Conservation (phyloP, 2,329 filamentous ascomycete genomes). For the Thermochaetoides dissita region DNA sequence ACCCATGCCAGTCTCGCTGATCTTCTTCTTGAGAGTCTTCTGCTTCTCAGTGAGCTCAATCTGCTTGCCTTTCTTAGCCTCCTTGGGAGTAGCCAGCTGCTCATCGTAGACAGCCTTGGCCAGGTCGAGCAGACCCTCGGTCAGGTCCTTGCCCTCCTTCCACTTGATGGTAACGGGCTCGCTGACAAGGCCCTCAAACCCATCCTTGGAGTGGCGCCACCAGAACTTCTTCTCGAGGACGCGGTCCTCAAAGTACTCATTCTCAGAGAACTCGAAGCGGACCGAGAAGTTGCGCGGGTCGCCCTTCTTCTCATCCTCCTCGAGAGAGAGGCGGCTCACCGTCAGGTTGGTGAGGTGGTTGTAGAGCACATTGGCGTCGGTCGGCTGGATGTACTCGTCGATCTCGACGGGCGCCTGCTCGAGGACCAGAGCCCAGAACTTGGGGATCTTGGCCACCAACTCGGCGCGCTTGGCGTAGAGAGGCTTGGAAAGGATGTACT, state of each 20-base stretch:
- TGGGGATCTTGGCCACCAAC: constrained; percentile 57
- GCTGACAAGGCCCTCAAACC: constrained; percentile 65
- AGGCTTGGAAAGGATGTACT: constrained; percentile 51
- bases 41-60: constrained; percentile 31
- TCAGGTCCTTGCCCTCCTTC: constrained; percentile 78
- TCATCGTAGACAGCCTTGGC: constrained; percentile 57
- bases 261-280: constrained; percentile 65
- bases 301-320: constrained; percentile 41
- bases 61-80: constrained; percentile 23
- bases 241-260: constrained; percentile 67
- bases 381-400: constrained; percentile 74
- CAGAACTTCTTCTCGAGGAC: constrained; percentile 85
- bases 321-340: constrained; percentile 70
- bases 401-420: constrained; percentile 76
- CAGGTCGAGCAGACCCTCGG: constrained; percentile 62
- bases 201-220: constrained; percentile 56
- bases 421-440: constrained; percentile 93
- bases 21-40: constrained; percentile 39
- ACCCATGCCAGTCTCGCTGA: constrained; percentile 46
- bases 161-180: constrained; percentile 81
- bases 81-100: constrained; percentile 28
- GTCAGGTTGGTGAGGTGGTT: constrained; percentile 52
- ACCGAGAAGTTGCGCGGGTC: constrained; percentile 71
- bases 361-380: constrained; percentile 61
- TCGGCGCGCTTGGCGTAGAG: constrained; percentile 66